Percentiles rank a stretch among this genome's conserved stretches.
Conservation (phyloP, 108 stramenopile species). For the Pseudonitzschia pungens region DNA sequence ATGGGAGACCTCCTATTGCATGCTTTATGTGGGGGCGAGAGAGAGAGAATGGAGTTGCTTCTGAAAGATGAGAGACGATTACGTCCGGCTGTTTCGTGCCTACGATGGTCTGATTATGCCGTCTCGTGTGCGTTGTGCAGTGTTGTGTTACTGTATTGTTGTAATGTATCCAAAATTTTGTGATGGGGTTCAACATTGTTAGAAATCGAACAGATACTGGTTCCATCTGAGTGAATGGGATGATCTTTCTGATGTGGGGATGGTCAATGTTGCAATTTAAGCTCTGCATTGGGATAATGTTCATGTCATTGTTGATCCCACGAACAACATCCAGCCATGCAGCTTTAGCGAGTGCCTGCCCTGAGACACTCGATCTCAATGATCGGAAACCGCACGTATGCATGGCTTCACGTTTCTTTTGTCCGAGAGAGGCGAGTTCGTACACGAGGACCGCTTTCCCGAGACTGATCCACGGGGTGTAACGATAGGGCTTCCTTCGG, state of each 20-base stretch:
- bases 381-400: constrained; percentile 9
- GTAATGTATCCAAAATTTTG: background rate
- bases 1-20: background rate
- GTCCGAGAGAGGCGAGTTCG: background rate
- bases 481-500: constrained; percentile 10
- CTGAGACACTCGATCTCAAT: too few relatives aligned
- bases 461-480: constrained; percentile 10
- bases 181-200: background rate
- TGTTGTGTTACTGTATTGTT: background rate
- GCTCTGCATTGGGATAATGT: too few relatives aligned
- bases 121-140: background rate
- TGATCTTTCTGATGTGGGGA: background rate
- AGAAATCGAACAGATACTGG: background rate
- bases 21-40: background rate
- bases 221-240: background rate
- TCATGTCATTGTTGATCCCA: too few relatives aligned
- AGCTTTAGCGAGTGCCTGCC: too few relatives aligned
- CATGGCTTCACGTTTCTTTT: constrained; percentile 10
- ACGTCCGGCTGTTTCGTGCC: background rate
- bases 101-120: background rate
- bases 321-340: too few relatives aligned
- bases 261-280: too few relatives aligned
- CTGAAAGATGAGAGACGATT: background rate
- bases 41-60: background rate
- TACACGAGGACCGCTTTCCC: background rate